Conservation (phyloP, 2,329 filamentous ascomycete genomes). For the Colletotrichum melonis region DNA sequence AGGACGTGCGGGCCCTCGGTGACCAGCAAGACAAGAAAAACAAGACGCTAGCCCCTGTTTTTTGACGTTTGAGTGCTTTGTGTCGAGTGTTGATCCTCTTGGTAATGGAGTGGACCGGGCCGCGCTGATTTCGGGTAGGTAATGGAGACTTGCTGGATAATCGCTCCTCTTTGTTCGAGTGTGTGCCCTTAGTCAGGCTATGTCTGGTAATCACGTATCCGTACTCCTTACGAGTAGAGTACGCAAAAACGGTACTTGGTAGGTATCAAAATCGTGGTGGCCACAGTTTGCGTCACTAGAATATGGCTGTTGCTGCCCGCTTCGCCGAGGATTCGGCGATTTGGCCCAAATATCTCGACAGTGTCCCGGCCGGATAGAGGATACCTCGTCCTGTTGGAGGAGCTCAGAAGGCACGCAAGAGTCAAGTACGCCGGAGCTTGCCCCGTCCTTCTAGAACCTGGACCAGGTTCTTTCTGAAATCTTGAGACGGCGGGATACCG, state of each 20-base stretch:
- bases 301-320: background rate
- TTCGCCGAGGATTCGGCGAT: background rate
- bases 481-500: constrained; percentile 33
- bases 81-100: constrained; percentile 7
- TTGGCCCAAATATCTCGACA: background rate
- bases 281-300: constrained; percentile 1
- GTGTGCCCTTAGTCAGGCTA: constrained; percentile 5
- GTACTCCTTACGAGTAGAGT: background rate
- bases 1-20: constrained; percentile 1
- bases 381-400: constrained; percentile 1
- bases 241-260: background rate
- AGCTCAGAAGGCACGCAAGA: background rate
- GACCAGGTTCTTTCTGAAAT: constrained; percentile 28
- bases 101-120: constrained; percentile 18
- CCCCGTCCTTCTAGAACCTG: constrained; percentile 34
- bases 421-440: constrained; percentile 5
- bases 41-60: background rate
- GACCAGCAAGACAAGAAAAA: background rate
- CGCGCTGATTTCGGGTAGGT: constrained; percentile 16
- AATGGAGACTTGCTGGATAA: constrained; percentile 9
- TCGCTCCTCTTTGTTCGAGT: background rate
- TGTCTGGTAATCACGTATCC: background rate
- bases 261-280: background rate
- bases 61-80: background rate
- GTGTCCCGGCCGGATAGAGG: background rate